These are phyloP conservation scores for Pouteria campechiana DNA, from an alignment of 179 eudicot genomes.

Conservation along the genomic window DNA sequence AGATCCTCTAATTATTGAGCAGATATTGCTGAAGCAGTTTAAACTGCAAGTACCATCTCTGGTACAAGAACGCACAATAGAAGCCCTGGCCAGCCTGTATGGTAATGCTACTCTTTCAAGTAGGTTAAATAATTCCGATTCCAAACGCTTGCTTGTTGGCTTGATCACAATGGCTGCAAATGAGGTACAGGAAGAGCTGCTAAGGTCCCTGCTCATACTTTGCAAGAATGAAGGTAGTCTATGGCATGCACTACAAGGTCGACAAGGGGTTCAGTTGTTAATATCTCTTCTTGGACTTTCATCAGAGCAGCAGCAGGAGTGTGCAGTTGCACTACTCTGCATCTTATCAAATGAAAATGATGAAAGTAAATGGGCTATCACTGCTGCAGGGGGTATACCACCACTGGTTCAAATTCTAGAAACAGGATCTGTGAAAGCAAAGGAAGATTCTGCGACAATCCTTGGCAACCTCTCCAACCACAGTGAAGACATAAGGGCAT, in stretches of 20 bases:
- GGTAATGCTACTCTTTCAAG: conserved; percentile 60
- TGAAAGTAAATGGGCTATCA: conserved; percentile 99
- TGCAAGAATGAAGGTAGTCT: conserved; percentile 72
- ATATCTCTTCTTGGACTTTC: conserved; percentile 98
- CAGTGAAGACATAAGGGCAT: conserved; percentile 96
- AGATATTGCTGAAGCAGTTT: conserved; percentile 69
- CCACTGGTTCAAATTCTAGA: conserved; percentile 97
- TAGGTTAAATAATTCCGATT: conserved; percentile 82
- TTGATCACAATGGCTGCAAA: conserved; percentile 91
- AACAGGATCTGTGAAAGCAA: conserved; percentile 93
- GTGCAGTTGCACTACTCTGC: conserved; percentile 90
- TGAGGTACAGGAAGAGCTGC: conserved; percentile 88
- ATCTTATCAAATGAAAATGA: conserved; percentile 86
- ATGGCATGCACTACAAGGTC: conserved; percentile 93
- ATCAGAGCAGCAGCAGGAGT: conserved; percentile 97
- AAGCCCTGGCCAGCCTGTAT: conserved; percentile 95
- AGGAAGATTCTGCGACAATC: conserved; percentile 91
- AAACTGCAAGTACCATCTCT: conserved; percentile 69
- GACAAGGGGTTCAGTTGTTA: conserved; percentile 94
- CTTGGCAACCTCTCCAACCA: conserved; percentile 97
- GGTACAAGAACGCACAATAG: conserved; percentile 89
- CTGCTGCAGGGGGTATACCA: conserved; percentile 99
- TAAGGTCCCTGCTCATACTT: conserved; percentile 67
- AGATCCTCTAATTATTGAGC: conserved; percentile 66
- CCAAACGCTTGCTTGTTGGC: conserved; percentile 86